Base-by-base conservation (phyloP, 2,329 filamentous ascomycete genomes). In the Xylaria sp. region DNA sequence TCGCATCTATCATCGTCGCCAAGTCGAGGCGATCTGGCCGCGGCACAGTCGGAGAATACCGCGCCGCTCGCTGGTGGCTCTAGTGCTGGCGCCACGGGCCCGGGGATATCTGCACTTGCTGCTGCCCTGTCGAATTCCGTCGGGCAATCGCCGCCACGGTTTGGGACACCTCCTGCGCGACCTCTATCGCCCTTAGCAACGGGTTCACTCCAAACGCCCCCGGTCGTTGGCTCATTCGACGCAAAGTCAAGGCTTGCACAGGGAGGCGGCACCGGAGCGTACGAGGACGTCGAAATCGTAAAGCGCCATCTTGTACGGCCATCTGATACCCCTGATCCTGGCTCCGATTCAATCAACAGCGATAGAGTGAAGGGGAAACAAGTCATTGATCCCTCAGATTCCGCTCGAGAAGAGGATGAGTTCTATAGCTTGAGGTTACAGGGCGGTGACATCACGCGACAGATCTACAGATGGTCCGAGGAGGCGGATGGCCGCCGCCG, bases 381-480 rank as follows among this genome's bases (percentile, higher is more conserved):
- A 21, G 70, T 71, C n/a, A 68, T 70, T 41, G 74, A 74, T 7
- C 64, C 73, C 37, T 66, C 70, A 0, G 77, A 77, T n/a, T 71
- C 67, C 72, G 77, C 71, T 69, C 64, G 78, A 15, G 84, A 87
- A 63, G 87, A 89, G 5, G 91, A 95, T 61, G 92, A 96, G 72
- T 99, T 99, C 75, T 97, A 93, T 29, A 98, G 95, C 77, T 78
- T 99, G 74, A 89, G 89, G 73, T 81, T 99, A 47, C 96, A 98
- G 74, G 95, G 95, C 62, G 95, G 95, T 66, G 95, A 99, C 74
- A 90, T 97, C 59, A 97, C 94, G 23, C 85, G 95, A 63, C 92
- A 94, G 56, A 96, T 99, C 70, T 99, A 99, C 81, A 90, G 92
- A 70, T 99, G 96, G 92, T 92, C 93, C 5, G 93, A 98, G 75